Conservation (phyloP, 2,329 filamentous ascomycete genomes). For the Lecanicillium sp. region DNA sequence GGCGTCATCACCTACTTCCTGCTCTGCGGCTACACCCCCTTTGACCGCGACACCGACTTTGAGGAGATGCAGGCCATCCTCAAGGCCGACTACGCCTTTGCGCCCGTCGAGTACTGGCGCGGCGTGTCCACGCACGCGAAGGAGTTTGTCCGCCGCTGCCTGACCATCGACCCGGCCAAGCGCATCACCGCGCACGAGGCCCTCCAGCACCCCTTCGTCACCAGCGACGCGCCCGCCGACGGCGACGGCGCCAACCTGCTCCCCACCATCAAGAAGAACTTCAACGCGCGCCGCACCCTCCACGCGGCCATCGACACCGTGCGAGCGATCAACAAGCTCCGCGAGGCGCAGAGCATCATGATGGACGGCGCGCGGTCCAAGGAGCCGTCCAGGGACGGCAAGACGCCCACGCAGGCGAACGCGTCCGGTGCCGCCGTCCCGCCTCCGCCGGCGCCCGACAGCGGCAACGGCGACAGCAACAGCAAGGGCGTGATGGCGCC, state of each 20-base stretch:
- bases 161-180: slow-evolving; percentile 80
- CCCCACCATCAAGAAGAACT: slow-evolving; percentile 68
- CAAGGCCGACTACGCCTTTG: slow-evolving; percentile 92
- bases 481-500: too few relatives aligned
- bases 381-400: slow-evolving; percentile 40
- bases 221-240: slow-evolving; percentile 42
- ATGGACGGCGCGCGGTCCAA: slow-evolving; percentile 55
- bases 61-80: slow-evolving; percentile 99
- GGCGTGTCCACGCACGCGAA: slow-evolving; percentile 80
- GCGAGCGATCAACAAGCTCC: slow-evolving; percentile 63
- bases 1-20: slow-evolving; percentile 99
- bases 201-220: slow-evolving; percentile 60
- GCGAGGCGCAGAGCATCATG: slow-evolving; percentile 54
- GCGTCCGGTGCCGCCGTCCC: slow-evolving; percentile 20
- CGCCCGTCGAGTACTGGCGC: slow-evolving; percentile 92
- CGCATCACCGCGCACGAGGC: slow-evolving; percentile 88
- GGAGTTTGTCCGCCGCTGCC: slow-evolving; percentile 85
- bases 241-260: slow-evolving; percentile 55
- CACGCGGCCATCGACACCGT: slow-evolving; percentile 68
- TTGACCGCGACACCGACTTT: slow-evolving; percentile 93
- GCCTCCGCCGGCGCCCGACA: slow-evolving; percentile 29
- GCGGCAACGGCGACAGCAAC: slow-evolving; percentile 30
- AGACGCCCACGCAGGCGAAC: background rate
- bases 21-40: slow-evolving; percentile 95
- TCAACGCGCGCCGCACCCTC: slow-evolving; percentile 62